A percentile compares a stretch with the other conserved stretches of the same genome.
Conservation (phyloP, 495 filamentous ascomycete genomes). For the Corynascus novoguineensis region DNA sequence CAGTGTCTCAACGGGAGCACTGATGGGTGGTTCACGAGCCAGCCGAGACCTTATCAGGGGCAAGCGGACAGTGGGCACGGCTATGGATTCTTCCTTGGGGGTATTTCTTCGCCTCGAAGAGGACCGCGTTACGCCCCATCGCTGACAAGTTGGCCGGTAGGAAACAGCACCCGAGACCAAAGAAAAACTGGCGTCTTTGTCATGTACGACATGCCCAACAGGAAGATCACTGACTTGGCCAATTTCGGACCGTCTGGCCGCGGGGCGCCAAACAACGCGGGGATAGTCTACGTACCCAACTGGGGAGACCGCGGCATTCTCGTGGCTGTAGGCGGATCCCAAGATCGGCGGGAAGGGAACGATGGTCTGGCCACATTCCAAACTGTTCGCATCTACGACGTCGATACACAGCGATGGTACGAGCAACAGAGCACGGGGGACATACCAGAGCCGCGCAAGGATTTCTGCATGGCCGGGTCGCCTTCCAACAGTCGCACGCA, state of each 20-base stretch:
- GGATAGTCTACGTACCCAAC: conserved; percentile 20
- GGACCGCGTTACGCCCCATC: not conserved
- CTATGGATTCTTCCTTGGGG: conserved; percentile 20
- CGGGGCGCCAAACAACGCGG: not conserved
- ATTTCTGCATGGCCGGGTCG: conserved; percentile 24
- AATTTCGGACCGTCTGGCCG: not conserved
- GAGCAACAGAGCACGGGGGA: conserved; percentile 21
- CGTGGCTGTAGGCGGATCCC: conserved; percentile 17
- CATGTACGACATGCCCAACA: conserved; percentile 16
- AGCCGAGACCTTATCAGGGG: conserved; percentile 17
- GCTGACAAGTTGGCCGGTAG: conserved; percentile 1
- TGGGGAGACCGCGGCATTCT: conserved; percentile 23
- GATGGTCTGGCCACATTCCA: conserved; percentile 11
- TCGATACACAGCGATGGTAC: conserved; percentile 12
- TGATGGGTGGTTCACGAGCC: conserved; percentile 14
- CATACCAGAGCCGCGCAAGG: conserved; percentile 10
- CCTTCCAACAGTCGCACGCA: conserved; percentile 22
- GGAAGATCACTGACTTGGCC: not conserved
- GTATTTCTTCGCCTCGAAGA: conserved; percentile 1
- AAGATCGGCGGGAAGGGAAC: not conserved
- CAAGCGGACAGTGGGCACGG: conserved; percentile 18
- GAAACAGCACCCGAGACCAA: not conserved
- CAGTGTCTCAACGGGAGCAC: conserved; percentile 20
- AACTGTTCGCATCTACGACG: conserved; percentile 19
- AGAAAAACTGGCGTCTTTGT: conserved; percentile 7